Percentiles rank a stretch among this genome's conserved stretches.
These are phyloP conservation scores for Aspergillus brunneoviolaceus DNA, from an alignment of 2,329 filamentous ascomycete genomes.

Conservation along the genomic window DNA sequence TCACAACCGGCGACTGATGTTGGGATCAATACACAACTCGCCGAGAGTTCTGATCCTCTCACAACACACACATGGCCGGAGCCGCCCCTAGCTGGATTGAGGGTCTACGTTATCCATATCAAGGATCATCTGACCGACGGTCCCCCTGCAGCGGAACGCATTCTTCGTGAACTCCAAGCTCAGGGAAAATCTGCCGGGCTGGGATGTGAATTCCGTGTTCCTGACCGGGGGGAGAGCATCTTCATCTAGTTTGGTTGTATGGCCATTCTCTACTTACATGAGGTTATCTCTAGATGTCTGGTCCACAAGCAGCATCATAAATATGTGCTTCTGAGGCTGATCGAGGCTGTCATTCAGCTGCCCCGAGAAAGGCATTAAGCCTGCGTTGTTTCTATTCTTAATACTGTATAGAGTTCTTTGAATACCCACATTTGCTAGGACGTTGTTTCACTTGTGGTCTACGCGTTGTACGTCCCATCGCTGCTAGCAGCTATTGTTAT, in stretches of 20 bases:
- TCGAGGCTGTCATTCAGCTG: too few species aligned
- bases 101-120: constrained; percentile 86
- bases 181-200: constrained; percentile 65
- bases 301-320: too few species aligned
- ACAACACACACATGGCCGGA: constrained; percentile 1
- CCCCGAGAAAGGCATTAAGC: background rate
- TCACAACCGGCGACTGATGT: constrained; percentile 8
- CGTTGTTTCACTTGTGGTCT: background rate
- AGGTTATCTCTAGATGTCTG: background rate
- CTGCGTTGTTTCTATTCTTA: background rate
- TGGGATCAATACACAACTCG: constrained; percentile 5
- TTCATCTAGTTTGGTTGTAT: constrained; percentile 34
- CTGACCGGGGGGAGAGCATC: constrained; percentile 62
- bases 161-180: constrained; percentile 66
- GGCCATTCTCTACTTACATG: background rate
- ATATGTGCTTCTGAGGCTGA: too few species aligned
- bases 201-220: constrained; percentile 78
- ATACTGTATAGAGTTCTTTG: background rate
- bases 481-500: background rate
- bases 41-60: constrained; percentile 18
- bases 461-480: background rate
- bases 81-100: constrained; percentile 67
- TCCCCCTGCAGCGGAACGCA: constrained; percentile 61
- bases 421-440: background rate
- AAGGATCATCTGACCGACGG: constrained; percentile 82